Evolutionary conservation across 306 rosid genomes (phyloP), one percentile per base, ranked within the genome.

Genomic region (Acmispon strigosus): DNA sequence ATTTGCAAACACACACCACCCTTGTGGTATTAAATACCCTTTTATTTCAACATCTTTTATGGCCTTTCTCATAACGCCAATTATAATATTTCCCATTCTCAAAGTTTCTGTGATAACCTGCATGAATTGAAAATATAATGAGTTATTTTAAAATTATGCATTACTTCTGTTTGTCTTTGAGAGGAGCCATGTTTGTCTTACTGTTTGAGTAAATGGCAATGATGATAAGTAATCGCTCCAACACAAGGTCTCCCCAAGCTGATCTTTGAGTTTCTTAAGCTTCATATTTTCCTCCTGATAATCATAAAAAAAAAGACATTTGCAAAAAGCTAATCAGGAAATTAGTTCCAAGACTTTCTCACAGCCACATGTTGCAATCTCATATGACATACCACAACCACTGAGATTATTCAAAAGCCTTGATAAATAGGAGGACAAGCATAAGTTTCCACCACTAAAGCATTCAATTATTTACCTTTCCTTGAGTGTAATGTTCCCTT

Each of bases 61-160:
- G 58, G 99, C 95, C 84, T 91, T 94, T 32, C 99, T 49, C 90
- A 94, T 89, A 60, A 89, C 92, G 6, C 96, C 97, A 52, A 64
- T 86, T 72, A 94, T 91, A 29, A 94, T 76, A 74, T 89, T 94
- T 66, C 96, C 97, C 85, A 91, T 76, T 76, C 99, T 84, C 59
- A 94, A 71, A 10, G 96, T 94, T 80, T 91, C 96, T 65, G 95
- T 86, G 20, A 94, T 91, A 76, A 94, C 96, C 97, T 94, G 72
- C 7, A 56, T 44, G 63, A 63, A 61, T 52, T 41, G 12, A 65
- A 57, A 48, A 73, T 16, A 63, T 0, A 42, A 47, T 4, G 43
- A 59, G 24, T 51, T 59, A 56, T n/a, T 12, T 47, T 1, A 72
- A 67, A 55, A 51, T 45, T 15, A 52, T 53, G 61, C 41, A 62